phyloP scores from a whole-genome alignment of 441 rosid species.

The Pelargonium myrrhifolium region DNA sequence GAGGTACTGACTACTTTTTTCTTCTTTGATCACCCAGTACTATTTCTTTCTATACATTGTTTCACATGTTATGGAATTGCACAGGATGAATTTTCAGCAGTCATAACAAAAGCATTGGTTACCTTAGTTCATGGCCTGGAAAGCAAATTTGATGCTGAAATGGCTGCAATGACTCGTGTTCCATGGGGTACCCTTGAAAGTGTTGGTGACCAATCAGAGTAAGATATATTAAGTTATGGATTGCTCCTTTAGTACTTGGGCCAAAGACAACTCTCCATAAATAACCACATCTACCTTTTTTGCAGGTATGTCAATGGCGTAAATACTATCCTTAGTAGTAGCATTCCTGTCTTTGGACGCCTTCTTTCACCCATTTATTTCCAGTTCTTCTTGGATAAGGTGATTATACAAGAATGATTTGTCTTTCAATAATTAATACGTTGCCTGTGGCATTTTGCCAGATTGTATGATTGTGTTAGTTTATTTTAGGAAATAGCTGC shows the following conservation, averaged over 20 bases:
- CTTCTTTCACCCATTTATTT: conserved; percentile 85
- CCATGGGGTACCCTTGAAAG: conserved; percentile 97
- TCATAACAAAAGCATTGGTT: conserved; percentile 80
- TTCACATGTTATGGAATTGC: conserved; percentile 24
- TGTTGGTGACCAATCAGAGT: conserved; percentile 98
- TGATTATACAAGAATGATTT: conserved; percentile 22
- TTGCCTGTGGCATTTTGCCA: too few relatives aligned
- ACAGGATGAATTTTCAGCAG: conserved; percentile 97
- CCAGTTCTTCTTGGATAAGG: conserved; percentile 98
- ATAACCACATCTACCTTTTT: conserved; percentile 24
- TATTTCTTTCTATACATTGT: conserved; percentile 19
- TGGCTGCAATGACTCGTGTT: conserved; percentile 95
- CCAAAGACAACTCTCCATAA: conserved; percentile 8
- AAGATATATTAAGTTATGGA: conserved; percentile 23
- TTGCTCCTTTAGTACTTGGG: conserved; percentile 10
- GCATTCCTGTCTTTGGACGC: conserved; percentile 82
- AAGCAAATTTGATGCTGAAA: conserved; percentile 92
- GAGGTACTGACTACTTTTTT: conserved; percentile 42
- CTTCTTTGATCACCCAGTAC: conserved; percentile 13
- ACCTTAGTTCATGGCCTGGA: conserved; percentile 92
- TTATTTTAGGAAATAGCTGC: neutral
- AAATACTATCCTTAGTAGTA: conserved; percentile 62
- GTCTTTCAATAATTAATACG: neutral
- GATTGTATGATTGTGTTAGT: too few relatives aligned
- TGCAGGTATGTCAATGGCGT: conserved; percentile 89